These are phyloP conservation scores for Aspergillus wentii DNA, from an alignment of 495 filamentous ascomycete species.

Conservation along the genomic window DNA sequence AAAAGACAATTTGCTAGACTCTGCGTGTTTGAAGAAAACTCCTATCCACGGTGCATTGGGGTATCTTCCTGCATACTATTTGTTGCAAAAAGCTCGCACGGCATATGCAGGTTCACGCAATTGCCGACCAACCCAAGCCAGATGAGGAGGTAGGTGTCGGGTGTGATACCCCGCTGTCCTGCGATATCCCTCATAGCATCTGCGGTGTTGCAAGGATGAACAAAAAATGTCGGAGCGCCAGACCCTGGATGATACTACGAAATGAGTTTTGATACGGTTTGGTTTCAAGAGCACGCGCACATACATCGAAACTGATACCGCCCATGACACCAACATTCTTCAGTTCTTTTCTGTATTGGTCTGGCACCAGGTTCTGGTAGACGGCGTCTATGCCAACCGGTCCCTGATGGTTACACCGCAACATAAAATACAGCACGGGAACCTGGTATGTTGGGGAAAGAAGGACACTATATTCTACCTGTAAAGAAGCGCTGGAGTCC, in stretches of 20 bases:
- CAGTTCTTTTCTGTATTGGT: conserved; percentile 52
- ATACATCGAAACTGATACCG: conserved; percentile 71
- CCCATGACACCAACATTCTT: conserved; percentile 61
- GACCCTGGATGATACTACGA: conserved; percentile 73
- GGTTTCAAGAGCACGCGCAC: conserved; percentile 26
- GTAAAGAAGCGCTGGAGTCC: conserved; percentile 20
- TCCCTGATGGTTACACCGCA: conserved; percentile 58
- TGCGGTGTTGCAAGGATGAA: conserved; percentile 83
- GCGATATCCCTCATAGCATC: conserved; percentile 59
- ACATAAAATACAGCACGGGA: conserved; percentile 47
- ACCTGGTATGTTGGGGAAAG: conserved; percentile 46
- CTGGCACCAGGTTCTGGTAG: conserved; percentile 65
- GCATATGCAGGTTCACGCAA: conserved; percentile 67
- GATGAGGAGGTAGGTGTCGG: conserved; percentile 66
- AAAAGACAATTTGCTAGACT: conserved; percentile 2
- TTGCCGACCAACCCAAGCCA: conserved; percentile 77
- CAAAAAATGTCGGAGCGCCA: conserved; percentile 68
- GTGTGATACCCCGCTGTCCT: conserved; percentile 44
- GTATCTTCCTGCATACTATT: conserved; percentile 10
- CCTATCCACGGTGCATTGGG: conserved; percentile 4
- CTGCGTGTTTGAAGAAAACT: conserved; percentile 6
- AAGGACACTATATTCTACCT: conserved; percentile 51
- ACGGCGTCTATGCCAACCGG: conserved; percentile 60
- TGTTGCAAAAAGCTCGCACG: conserved; percentile 40
- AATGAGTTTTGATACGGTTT: conserved; percentile 35